Percentiles rank a stretch among this genome's conserved stretches.
Conservation (phyloP, 805 yeast species). For the Vanderwaltozyma verrucispora region DNA sequence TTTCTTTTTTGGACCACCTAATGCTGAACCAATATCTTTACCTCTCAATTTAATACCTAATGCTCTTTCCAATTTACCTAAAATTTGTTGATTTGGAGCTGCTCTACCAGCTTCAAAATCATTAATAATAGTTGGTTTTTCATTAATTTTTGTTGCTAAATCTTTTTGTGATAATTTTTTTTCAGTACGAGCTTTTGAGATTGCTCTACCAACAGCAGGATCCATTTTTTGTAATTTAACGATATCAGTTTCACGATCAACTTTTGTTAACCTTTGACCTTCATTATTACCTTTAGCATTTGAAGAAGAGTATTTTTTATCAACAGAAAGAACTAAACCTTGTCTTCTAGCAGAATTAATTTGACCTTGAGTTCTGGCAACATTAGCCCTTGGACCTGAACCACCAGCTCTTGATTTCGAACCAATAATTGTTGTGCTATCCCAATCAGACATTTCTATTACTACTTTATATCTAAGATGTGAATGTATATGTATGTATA, state of each 20-base stretch:
- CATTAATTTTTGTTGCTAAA: slow-evolving; percentile 88
- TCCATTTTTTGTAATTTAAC: slow-evolving; percentile 88
- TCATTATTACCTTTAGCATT: slow-evolving; percentile 64
- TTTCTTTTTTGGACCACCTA: slow-evolving; percentile 39
- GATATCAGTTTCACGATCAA: slow-evolving; percentile 89
- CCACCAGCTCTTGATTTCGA: slow-evolving; percentile 80
- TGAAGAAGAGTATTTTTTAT: slow-evolving; percentile 75
- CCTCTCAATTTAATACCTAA: slow-evolving; percentile 94
- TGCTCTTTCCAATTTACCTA: slow-evolving; percentile 87
- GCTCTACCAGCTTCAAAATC: slow-evolving; percentile 98
- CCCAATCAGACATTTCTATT: slow-evolving; percentile 67
- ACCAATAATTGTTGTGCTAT: slow-evolving; percentile 80
- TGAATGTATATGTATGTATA: too few species aligned
- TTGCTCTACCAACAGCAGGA: slow-evolving; percentile 75
- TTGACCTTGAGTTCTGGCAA: slow-evolving; percentile 67
- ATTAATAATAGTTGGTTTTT: slow-evolving; percentile 89
- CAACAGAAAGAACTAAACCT: slow-evolving; percentile 82
- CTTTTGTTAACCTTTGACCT: slow-evolving; percentile 89
- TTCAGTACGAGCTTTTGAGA: slow-evolving; percentile 75
- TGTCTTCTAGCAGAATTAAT: slow-evolving; percentile 91
- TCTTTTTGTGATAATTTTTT: slow-evolving; percentile 91
- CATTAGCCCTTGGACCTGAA: slow-evolving; percentile 76
- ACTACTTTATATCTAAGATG: too few species aligned
- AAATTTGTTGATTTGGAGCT: slow-evolving; percentile 88
- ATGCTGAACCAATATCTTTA: slow-evolving; percentile 86